A percentile compares a stretch with the other conserved stretches of the same genome.
These are phyloP conservation scores for Ilyonectria mors-panacis DNA, from an alignment of 2,329 filamentous ascomycete species.

Conservation along the genomic window DNA sequence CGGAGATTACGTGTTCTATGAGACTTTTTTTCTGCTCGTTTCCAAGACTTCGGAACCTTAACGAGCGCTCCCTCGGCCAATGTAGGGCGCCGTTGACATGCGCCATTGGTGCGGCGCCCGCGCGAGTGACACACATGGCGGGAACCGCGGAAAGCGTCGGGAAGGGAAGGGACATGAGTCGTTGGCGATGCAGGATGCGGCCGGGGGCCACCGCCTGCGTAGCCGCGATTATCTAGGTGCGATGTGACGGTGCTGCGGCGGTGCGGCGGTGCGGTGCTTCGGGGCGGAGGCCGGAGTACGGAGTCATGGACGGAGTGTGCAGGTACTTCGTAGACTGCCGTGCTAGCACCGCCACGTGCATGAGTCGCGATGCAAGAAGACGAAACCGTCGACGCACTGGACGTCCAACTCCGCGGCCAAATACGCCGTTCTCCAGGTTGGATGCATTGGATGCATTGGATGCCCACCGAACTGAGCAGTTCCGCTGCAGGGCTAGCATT, in stretches of 20 bases:
- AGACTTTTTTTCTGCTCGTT: slow-evolving; percentile 23
- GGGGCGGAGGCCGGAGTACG: too few species aligned
- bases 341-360: not conserved
- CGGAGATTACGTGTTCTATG: slow-evolving; percentile 7
- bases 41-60: slow-evolving; percentile 18
- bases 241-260: not conserved
- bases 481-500: slow-evolving; percentile 31
- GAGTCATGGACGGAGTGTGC: too few species aligned
- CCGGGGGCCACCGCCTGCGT: not conserved
- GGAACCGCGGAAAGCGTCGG: slow-evolving; percentile 36
- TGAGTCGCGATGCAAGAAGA: not conserved
- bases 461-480: slow-evolving; percentile 27
- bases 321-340: too few species aligned
- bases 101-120: slow-evolving; percentile 6
- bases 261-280: too few species aligned
- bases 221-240: not conserved
- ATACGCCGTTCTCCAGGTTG: not conserved
- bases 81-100: not conserved
- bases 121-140: slow-evolving; percentile 13
- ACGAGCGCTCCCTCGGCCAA: slow-evolving; percentile 8
- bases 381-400: not conserved
- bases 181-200: not conserved
- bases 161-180: slow-evolving; percentile 17
- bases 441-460: too few species aligned
- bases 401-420: slow-evolving; percentile 4